Evolutionary conservation across 495 filamentous ascomycete species (phyloP).

Genomic region (Lophiostoma macrostomum): DNA sequence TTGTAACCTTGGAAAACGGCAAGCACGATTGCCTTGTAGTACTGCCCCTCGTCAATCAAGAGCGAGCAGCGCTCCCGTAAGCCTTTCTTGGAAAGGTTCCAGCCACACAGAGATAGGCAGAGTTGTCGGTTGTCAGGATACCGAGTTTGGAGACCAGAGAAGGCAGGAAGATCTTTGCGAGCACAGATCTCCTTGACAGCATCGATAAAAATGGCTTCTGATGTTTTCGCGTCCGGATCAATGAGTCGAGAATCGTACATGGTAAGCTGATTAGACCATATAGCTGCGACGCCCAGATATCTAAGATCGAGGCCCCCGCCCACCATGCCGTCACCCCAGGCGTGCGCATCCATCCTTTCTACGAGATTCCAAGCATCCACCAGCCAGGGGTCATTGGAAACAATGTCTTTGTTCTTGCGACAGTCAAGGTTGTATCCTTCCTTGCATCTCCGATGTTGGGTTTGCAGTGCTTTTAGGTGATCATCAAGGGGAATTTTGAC

Average conservation of each 20-base stretch:
- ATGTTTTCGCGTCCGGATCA: constrained; percentile 21
- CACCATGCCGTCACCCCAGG: constrained; percentile 69
- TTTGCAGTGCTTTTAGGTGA: constrained; percentile 26
- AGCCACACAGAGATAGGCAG: constrained; percentile 75
- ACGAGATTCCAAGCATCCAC: constrained; percentile 64
- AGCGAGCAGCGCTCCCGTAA: constrained; percentile 54
- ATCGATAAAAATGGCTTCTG: constrained; percentile 41
- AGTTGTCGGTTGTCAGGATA: constrained; percentile 72
- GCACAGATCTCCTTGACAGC: constrained; percentile 53
- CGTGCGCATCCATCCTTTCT: constrained; percentile 40
- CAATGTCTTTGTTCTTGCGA: constrained; percentile 61
- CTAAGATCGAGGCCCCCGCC: constrained; percentile 72
- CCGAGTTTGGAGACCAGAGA: constrained; percentile 55
- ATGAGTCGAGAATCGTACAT: constrained; percentile 33
- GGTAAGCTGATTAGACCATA: constrained; percentile 79
- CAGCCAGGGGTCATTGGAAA: constrained; percentile 70
- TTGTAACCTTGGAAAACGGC: constrained; percentile 43
- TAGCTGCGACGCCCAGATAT: constrained; percentile 74
- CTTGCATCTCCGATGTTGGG: constrained; percentile 55
- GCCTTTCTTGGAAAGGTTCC: constrained; percentile 60
- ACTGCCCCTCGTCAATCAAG: constrained; percentile 60
- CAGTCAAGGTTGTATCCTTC: constrained; percentile 81
- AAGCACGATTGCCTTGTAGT: constrained; percentile 64
- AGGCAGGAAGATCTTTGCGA: constrained; percentile 47
- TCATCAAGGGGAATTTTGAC: constrained; percentile 25